phyloP scores from a whole-genome alignment of 2,329 filamentous ascomycete genomes.

The Harringtonia aguacate region DNA sequence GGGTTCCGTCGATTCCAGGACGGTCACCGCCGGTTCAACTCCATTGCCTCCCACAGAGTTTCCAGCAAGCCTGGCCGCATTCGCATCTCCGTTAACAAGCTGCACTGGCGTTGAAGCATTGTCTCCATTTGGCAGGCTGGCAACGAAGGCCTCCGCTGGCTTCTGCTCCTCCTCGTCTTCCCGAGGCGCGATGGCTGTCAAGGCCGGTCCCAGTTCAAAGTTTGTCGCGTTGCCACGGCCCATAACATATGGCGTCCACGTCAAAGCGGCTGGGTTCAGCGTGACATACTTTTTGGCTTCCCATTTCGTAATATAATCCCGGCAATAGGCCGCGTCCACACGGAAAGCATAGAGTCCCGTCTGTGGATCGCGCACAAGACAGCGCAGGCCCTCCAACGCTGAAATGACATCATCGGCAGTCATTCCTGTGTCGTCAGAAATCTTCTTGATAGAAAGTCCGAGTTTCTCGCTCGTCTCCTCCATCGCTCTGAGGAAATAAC shows the following conservation, averaged over 20 bases:
- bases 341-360: slow-evolving; percentile 85
- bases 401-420: slow-evolving; percentile 94
- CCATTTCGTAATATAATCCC: slow-evolving; percentile 80
- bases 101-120: slow-evolving; percentile 5
- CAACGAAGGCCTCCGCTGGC: slow-evolving; percentile 18
- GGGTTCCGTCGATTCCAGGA: slow-evolving; percentile 12
- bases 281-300: slow-evolving; percentile 80
- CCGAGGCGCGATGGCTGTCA: slow-evolving; percentile 79
- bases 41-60: slow-evolving; percentile 11
- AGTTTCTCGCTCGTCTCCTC: slow-evolving; percentile 26
- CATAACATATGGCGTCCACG: slow-evolving; percentile 98
- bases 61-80: neutral
- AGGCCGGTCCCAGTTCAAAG: slow-evolving; percentile 68
- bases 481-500: slow-evolving; percentile 59
- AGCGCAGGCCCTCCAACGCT: slow-evolving; percentile 79
- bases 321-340: slow-evolving; percentile 76
- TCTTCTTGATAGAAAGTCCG: slow-evolving; percentile 51
- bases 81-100: neutral
- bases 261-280: slow-evolving; percentile 67
- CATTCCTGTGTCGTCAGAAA: slow-evolving; percentile 87
- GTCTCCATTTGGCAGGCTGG: slow-evolving; percentile 19
- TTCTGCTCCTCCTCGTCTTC: slow-evolving; percentile 55
- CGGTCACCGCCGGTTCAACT: slow-evolving; percentile 1
- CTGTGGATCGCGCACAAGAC: slow-evolving; percentile 78
- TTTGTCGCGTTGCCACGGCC: slow-evolving; percentile 72